Evolutionary conservation across 2,329 filamentous ascomycete species (phyloP).

Genomic region (Cryphonectria parasitica): DNA sequence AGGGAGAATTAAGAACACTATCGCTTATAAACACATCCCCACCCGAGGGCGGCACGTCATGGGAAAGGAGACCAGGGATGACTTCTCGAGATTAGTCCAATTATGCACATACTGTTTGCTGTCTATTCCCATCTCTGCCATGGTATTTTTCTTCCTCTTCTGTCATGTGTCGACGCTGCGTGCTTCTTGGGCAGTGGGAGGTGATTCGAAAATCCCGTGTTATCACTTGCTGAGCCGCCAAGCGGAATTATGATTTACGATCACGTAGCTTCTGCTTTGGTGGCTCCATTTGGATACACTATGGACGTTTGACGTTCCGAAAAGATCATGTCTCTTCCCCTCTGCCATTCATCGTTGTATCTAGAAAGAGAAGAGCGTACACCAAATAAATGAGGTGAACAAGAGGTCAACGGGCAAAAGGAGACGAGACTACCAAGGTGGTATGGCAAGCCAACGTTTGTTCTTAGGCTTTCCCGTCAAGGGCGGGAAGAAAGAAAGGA

Average conservation of each 20-base stretch:
- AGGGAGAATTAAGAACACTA: slow-evolving; percentile 20
- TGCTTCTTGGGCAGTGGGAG: background rate
- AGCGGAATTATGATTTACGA: background rate
- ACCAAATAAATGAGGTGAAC: too few relatives aligned
- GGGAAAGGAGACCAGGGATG: background rate
- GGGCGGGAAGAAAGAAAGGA: too few relatives aligned
- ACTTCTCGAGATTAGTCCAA: slow-evolving; percentile 10
- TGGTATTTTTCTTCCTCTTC: background rate
- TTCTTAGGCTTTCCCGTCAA: too few relatives aligned
- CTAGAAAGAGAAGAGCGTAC: background rate
- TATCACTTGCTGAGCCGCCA: background rate
- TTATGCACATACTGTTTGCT: slow-evolving; percentile 10
- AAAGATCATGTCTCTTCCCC: too few relatives aligned
- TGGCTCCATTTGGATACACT: background rate
- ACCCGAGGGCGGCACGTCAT: slow-evolving; percentile 8
- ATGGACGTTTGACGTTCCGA: background rate
- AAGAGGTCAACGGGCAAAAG: too few relatives aligned
- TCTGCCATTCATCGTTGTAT: background rate
- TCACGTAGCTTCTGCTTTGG: background rate
- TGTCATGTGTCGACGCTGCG: background rate
- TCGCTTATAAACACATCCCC: slow-evolving; percentile 26
- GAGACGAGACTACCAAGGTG: too few relatives aligned
- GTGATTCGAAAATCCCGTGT: background rate
- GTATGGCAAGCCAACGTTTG: too few relatives aligned
- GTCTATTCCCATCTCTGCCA: background rate